Base-by-base conservation (phyloP, 2,329 filamentous ascomycete species). In the Chrysosphaeria jannelii region DNA sequence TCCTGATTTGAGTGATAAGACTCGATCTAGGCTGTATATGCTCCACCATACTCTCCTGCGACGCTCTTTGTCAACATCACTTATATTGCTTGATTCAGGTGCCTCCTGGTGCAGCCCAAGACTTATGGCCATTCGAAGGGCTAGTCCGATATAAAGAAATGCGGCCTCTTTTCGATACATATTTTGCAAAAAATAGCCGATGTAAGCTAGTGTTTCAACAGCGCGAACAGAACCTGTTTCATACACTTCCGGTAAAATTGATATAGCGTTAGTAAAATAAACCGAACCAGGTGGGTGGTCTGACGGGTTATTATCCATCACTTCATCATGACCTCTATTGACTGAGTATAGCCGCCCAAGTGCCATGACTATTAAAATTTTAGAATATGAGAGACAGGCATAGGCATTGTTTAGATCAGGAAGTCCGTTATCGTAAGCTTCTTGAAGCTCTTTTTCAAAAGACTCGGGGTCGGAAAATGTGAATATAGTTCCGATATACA, bases 171-270 rank as follows among this genome's bases (percentile, higher is more conserved):
- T 42, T 1, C 52, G 45, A 31, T 58, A 57, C 28, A 59, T 42
- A 28, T 56, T 58, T 29, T 59, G 54, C 45, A 60, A 49, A 20
- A 56, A 60, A 31, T 58, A 58, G 9, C 52, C 53, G 2, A 55
- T 46, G 22, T 57, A 45, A 6, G 51, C 50, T 6, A 60, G 37
- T 2, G 56, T 52, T 33, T 59, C 54, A 3, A 59, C 52, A 20
- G 54, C 57, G 10, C 53, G 38, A 2, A 58, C 45, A 0, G 52
- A 57, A 0, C 51, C 52, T 23, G 56, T 47, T 30, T 58, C 55
- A 25, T 61, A 51, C 3, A 55, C 45, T 22, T 58, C 53, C 1
- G 56, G 56, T 11, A 61, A 39, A 4, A 57, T 45, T 13, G 47
- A 45, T 13, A 59, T 30, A 0, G 54, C 51, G 24, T 50, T 43